Evolutionary conservation across 2,329 filamentous ascomycete genomes (phyloP).

Genomic region (Alternaria solani): DNA sequence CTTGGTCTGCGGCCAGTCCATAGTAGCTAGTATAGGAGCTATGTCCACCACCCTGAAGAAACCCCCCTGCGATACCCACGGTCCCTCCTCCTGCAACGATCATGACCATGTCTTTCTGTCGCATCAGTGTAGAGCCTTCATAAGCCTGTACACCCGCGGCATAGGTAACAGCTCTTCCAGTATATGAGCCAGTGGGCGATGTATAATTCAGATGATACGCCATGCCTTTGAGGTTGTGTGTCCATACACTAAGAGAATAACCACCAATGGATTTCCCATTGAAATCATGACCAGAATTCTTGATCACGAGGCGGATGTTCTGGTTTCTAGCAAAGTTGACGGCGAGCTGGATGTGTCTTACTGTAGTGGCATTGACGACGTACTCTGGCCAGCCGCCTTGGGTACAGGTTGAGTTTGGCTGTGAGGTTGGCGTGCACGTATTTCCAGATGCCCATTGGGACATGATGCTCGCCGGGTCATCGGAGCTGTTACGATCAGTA

Average conservation of each 20-base stretch:
- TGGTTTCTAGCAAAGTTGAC: slow-evolving; percentile 43
- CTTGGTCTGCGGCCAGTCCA: slow-evolving; percentile 39
- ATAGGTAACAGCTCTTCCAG: slow-evolving; percentile 56
- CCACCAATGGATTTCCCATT: slow-evolving; percentile 25
- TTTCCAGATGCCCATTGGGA: slow-evolving; percentile 37
- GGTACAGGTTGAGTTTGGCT: slow-evolving; percentile 33
- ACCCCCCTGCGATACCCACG: slow-evolving; percentile 57
- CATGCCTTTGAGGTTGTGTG: slow-evolving; percentile 27
- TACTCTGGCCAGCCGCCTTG: slow-evolving; percentile 39
- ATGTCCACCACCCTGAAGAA: slow-evolving; percentile 38
- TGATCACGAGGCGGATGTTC: slow-evolving; percentile 42
- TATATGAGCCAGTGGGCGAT: slow-evolving; percentile 14
- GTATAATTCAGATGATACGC: slow-evolving; percentile 13
- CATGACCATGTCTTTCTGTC: slow-evolving; percentile 55
- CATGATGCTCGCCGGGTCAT: slow-evolving; percentile 32
- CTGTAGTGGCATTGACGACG: slow-evolving; percentile 33
- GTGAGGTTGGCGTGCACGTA: slow-evolving; percentile 51
- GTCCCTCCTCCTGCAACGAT: slow-evolving; percentile 62
- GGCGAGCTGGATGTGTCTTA: slow-evolving; percentile 35
- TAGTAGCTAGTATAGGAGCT: slow-evolving; percentile 56
- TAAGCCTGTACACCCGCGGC: slow-evolving; percentile 60
- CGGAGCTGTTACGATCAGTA: slow-evolving; percentile 21
- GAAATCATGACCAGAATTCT: slow-evolving; percentile 45
- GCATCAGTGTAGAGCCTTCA: slow-evolving; percentile 58
- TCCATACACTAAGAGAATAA: slow-evolving; percentile 24